Evolutionary conservation across 768 basidiomycete species (phyloP).

Genomic region (Lactifluus pinguis): DNA sequence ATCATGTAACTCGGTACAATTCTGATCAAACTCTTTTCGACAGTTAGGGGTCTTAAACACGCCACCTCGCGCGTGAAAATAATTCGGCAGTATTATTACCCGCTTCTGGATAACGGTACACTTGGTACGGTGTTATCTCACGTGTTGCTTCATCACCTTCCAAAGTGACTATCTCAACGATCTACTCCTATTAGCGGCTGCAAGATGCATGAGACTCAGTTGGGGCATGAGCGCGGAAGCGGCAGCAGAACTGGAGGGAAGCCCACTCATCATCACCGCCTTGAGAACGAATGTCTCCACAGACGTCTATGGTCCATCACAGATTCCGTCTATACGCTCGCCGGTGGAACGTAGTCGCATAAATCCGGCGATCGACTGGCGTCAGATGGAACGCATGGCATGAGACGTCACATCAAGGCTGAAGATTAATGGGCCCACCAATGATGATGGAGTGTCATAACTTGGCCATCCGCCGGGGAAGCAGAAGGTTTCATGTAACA

Average conservation of each 20-base stretch:
- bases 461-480: neutral
- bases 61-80: neutral
- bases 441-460: neutral
- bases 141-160: too few species aligned
- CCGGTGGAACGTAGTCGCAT: neutral
- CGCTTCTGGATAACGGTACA: neutral
- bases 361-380: neutral
- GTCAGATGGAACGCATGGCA: neutral
- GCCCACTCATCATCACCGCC: neutral
- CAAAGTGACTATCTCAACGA: too few species aligned
- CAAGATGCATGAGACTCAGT: neutral
- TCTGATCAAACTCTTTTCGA: slow-evolving; percentile 1
- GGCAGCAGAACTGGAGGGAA: neutral
- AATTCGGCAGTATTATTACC: neutral
- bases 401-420: neutral
- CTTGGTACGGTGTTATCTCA: neutral
- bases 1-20: neutral
- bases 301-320: neutral
- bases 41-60: neutral
- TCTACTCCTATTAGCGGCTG: too few species aligned
- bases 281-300: neutral
- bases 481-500: neutral
- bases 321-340: neutral
- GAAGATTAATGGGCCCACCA: neutral
- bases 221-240: neutral